These are phyloP conservation scores for Metschnikowia lochheadii DNA, from an alignment of 805 yeast genomes.

Conservation along the genomic window DNA sequence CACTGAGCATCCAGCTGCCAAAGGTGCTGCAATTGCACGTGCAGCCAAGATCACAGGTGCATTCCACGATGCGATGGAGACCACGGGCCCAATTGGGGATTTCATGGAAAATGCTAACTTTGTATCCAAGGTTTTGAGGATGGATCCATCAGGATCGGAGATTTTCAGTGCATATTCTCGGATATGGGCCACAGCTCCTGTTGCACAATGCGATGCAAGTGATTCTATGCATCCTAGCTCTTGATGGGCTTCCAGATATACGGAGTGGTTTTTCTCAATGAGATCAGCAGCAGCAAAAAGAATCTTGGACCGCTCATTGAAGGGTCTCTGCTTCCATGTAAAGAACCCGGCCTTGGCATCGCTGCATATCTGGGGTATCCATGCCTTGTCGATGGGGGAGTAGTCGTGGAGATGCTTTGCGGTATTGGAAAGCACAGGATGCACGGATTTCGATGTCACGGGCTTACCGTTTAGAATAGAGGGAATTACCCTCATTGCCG, in stretches of 20 bases:
- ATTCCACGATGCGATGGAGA: conserved; percentile 48
- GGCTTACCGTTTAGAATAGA: conserved; percentile 11
- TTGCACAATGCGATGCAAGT: conserved; percentile 9
- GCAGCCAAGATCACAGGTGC: conserved; percentile 41
- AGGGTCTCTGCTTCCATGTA: conserved; percentile 21
- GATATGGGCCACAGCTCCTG: conserved; percentile 9
- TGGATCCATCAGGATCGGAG: conserved; percentile 17
- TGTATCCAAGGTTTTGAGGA: conserved; percentile 10
- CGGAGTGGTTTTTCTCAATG: conserved; percentile 10
- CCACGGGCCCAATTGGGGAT: conserved; percentile 44
- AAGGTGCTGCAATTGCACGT: conserved; percentile 40
- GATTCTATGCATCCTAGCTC: conserved; percentile 9
- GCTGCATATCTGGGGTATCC: conserved; percentile 15
- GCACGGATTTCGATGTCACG: not conserved
- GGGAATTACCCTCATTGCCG: conserved; percentile 5
- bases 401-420: conserved; percentile 7
- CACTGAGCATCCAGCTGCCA: conserved; percentile 49
- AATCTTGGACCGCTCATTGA: conserved; percentile 18
- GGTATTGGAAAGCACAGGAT: conserved; percentile 14
- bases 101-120: conserved; percentile 28
- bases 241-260: conserved; percentile 10
- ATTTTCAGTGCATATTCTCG: conserved; percentile 11
- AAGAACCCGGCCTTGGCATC: conserved; percentile 24
- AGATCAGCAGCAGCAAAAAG: conserved; percentile 18
- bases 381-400: conserved; percentile 9